These are phyloP conservation scores for Schizopora paradoxa DNA, from an alignment of 1,284 basidiomycete species.

Conservation along the genomic window DNA sequence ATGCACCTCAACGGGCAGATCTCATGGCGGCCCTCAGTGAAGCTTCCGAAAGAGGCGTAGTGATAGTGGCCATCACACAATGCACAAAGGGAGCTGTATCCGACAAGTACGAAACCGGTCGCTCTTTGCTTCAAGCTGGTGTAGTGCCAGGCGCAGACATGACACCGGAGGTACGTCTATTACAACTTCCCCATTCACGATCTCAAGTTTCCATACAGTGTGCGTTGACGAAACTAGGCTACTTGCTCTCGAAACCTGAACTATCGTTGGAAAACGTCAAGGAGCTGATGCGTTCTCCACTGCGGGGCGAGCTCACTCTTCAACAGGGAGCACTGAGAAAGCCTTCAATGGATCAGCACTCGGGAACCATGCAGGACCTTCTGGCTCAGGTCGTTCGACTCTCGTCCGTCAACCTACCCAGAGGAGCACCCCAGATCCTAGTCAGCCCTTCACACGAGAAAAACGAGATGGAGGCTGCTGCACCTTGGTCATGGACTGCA, in stretches of 20 bases:
- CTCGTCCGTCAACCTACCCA: conserved; percentile 34
- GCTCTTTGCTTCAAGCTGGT: conserved; percentile 65
- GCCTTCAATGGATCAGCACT: conserved; percentile 42
- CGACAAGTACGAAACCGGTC: conserved; percentile 77
- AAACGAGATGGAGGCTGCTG: conserved; percentile 43
- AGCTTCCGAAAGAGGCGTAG: conserved; percentile 77
- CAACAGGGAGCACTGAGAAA: conserved; percentile 33
- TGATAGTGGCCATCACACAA: conserved; percentile 89
- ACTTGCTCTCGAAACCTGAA: conserved; percentile 82
- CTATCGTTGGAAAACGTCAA: conserved; percentile 66
- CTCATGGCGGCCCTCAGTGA: conserved; percentile 67
- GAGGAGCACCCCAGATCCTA: conserved; percentile 36
- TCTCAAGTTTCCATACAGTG: conserved; percentile 43
- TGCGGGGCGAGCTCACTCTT: conserved; percentile 83
- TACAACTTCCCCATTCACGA: conserved; percentile 3
- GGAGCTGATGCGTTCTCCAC: conserved; percentile 68
- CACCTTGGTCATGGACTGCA: conserved; percentile 73
- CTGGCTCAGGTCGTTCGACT: conserved; percentile 64
- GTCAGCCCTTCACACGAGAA: conserved; percentile 34
- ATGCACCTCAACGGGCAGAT: conserved; percentile 71
- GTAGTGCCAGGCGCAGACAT: conserved; percentile 83
- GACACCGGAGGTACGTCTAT: conserved; percentile 81
- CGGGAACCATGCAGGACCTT: conserved; percentile 57
- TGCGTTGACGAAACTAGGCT: conserved; percentile 83
- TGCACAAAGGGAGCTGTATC: conserved; percentile 81